phyloP scores from a whole-genome alignment of 148 eudicot genomes.

The Vaccinium vitisidaea region DNA sequence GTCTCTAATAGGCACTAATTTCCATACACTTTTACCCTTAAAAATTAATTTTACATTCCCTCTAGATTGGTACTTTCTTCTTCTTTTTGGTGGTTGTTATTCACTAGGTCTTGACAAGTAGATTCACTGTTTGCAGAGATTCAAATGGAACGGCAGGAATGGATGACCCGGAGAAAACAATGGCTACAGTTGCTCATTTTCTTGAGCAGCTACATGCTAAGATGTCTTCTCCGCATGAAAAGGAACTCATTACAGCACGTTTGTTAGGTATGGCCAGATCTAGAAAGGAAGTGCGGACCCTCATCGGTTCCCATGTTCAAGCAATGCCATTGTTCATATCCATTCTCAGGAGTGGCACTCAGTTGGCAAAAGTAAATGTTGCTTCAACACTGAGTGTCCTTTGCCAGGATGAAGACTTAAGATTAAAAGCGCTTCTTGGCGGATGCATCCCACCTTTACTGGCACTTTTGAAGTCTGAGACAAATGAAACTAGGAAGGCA shows the following conservation, averaged over 20 bases:
- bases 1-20: background rate
- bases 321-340: conserved; percentile 84
- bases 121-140: conserved; percentile 43
- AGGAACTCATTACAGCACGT: conserved; percentile 67
- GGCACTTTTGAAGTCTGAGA: conserved; percentile 69
- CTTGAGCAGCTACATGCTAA: conserved; percentile 73
- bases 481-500: conserved; percentile 59
- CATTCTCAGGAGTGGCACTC: conserved; percentile 66
- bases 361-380: conserved; percentile 59
- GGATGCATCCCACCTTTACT: conserved; percentile 79
- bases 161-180: conserved; percentile 63
- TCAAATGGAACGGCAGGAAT: conserved; percentile 46
- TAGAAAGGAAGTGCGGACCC: conserved; percentile 54
- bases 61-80: background rate
- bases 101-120: conserved; percentile 16
- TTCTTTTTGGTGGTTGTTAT: background rate
- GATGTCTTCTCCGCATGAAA: conserved; percentile 62
- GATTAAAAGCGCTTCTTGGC: conserved; percentile 76
- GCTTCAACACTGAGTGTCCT: conserved; percentile 57
- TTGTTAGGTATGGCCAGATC: conserved; percentile 58
- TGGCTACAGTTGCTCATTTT: conserved; percentile 67
- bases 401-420: conserved; percentile 63
- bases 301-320: conserved; percentile 74
- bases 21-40: background rate
- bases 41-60: background rate